Evolutionary conservation across 1,284 basidiomycete genomes (phyloP), one percentile per base, ranked within the genome.

Genomic region (Phellopilus nigrolimitatus): DNA sequence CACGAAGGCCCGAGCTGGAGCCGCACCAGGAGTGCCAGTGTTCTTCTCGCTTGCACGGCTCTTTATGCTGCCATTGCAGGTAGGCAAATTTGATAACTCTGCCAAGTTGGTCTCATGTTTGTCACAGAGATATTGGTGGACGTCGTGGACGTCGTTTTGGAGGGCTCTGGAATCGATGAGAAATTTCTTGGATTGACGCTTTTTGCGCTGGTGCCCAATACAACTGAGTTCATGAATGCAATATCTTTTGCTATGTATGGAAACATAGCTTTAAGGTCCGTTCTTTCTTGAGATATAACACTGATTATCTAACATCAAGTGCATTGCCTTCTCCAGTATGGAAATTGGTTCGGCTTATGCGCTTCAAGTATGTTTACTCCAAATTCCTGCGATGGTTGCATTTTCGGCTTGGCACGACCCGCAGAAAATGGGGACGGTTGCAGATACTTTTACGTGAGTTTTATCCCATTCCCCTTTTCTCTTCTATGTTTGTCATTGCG

Each of bases 211-310:
- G 95, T 99, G 0, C 97, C 97, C 8, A 99, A 99, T 67, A 97
- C 95, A 13, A 99, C 97, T 17, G 97, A 99, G 70, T 99, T 99
- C 67, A 98, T 99, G 95, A 99, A 99, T 66, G 97, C 97, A 50
- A 97, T 99, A 63, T 95, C 93, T n/a, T 99, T 99, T 64, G 95
- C 97, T 13, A 71, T 99, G 60, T 91, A 97, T 62, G 95, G 91
- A 12, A 99, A 99, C 67, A 99, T 99, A 59, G 93, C 97, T 1
- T 72, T 99, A 19, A 94, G 91, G 93, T 92, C 59, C 43, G 80
- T 62, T 7, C 42, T 22, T 25, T 31, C 21, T 31, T 2, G 9
- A 6, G 17, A 19, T 10, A 25, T 22, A 33, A 27, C 19, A 24
- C 49, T 50, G 17, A 10, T 17, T 9, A 19, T 27, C 21, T 30